phyloP scores from a whole-genome alignment of 495 filamentous ascomycete genomes.

The Arthonia radiata region DNA sequence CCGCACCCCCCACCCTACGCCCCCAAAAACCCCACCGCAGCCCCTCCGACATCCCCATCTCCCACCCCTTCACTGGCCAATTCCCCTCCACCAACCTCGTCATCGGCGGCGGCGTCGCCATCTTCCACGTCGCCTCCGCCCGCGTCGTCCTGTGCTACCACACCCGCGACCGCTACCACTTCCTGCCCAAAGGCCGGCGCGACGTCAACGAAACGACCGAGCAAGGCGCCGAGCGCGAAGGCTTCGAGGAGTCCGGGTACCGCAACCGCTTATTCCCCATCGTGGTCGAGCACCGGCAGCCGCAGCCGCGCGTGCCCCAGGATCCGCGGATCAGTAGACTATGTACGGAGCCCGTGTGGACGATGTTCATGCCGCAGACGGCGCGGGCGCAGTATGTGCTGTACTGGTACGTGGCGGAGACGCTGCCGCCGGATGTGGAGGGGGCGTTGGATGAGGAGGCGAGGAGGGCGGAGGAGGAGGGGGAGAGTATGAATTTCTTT shows the following conservation, averaged over 20 bases:
- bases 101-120: slow-evolving; percentile 19
- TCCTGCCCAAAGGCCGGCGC: slow-evolving; percentile 21
- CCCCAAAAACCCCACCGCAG: no score
- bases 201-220: slow-evolving; percentile 18
- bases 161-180: slow-evolving; percentile 16
- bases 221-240: slow-evolving; percentile 18
- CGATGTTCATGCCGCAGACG: slow-evolving; percentile 24
- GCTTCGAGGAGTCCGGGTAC: slow-evolving; percentile 26
- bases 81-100: slow-evolving; percentile 9
- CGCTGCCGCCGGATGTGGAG: slow-evolving; percentile 18
- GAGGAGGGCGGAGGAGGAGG: no score
- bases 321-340: slow-evolving; percentile 9
- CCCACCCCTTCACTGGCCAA: slow-evolving; percentile 3
- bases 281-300: slow-evolving; percentile 17
- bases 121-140: slow-evolving; percentile 19
- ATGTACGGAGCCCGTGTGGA: slow-evolving; percentile 31
- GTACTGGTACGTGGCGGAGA: slow-evolving; percentile 26
- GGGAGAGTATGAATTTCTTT: no score
- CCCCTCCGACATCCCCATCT: no score
- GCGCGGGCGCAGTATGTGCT: slow-evolving; percentile 26
- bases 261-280: slow-evolving; percentile 22
- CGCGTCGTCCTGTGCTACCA: slow-evolving; percentile 22
- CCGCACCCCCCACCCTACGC: no score
- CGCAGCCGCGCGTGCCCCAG: slow-evolving; percentile 8
- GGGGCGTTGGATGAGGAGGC: slow-evolving; percentile 3